These are phyloP conservation scores for Straminergon stramineum DNA, from an alignment of 225 moss, liverwort and hornwort genomes.

Conservation along the genomic window DNA sequence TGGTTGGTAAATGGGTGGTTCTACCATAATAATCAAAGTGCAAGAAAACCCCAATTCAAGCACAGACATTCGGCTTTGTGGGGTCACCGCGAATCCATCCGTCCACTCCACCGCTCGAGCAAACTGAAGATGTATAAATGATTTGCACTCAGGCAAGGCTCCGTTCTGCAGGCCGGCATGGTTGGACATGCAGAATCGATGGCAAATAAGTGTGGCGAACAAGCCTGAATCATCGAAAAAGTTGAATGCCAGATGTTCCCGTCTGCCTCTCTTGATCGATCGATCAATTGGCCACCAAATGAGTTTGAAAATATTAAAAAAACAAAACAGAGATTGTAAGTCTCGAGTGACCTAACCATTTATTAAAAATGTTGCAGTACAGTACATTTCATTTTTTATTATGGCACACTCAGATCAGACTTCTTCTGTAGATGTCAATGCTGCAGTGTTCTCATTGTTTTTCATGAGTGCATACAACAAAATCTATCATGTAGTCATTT, in stretches of 20 bases:
- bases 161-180: not conserved
- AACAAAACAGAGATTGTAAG: not conserved
- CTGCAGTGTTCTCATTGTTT: not conserved
- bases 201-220: not conserved
- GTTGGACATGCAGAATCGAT: not conserved
- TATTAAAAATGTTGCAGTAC: not conserved
- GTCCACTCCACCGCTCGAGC: rapidly evolving
- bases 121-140: not conserved
- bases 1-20: no score
- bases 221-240: not conserved
- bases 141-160: not conserved
- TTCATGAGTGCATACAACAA: no score
- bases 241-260: not conserved
- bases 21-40: not conserved
- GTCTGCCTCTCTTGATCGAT: not conserved
- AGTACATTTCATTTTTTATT: not conserved
- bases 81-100: not conserved
- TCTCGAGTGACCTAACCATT: not conserved
- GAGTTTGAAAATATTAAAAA: not conserved
- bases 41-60: not conserved
- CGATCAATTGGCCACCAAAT: not conserved
- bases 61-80: not conserved
- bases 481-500: not conserved
- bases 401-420: not conserved
- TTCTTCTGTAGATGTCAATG: not conserved